phyloP scores from a whole-genome alignment of 169 alveolate species.

The Ichthyophthirius multifiliis region DNA sequence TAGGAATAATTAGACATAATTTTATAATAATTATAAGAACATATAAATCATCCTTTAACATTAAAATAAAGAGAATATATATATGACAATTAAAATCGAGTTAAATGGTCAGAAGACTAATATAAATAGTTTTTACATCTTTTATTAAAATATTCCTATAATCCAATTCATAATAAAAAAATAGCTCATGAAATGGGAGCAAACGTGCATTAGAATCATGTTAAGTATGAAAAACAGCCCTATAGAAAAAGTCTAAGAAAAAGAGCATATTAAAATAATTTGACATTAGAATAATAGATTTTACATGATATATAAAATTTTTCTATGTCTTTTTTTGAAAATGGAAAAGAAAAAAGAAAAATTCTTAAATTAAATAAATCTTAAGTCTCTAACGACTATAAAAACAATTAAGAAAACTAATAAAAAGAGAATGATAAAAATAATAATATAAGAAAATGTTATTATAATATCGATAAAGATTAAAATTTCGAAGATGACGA shows the following conservation, averaged over 20 bases:
- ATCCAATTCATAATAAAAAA: not conserved
- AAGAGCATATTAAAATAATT: not conserved
- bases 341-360: no score
- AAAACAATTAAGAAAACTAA: no score
- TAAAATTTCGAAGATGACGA: no score
- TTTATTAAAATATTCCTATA: not conserved
- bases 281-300: not conserved
- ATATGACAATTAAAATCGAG: not conserved
- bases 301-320: not conserved
- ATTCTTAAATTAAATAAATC: no score
- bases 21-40: not conserved
- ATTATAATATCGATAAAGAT: no score
- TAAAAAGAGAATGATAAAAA: no score
- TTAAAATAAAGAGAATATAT: not conserved
- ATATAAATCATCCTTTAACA: not conserved
- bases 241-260: not conserved
- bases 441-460: no score
- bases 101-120: not conserved
- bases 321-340: not conserved
- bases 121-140: not conserved
- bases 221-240: not conserved
- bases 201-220: not conserved
- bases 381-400: no score
- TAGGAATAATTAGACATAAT: not conserved
- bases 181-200: not conserved